These are phyloP conservation scores for Cladosporium sp. DNA, from an alignment of 2,329 filamentous ascomycete species.

Conservation along the genomic window DNA sequence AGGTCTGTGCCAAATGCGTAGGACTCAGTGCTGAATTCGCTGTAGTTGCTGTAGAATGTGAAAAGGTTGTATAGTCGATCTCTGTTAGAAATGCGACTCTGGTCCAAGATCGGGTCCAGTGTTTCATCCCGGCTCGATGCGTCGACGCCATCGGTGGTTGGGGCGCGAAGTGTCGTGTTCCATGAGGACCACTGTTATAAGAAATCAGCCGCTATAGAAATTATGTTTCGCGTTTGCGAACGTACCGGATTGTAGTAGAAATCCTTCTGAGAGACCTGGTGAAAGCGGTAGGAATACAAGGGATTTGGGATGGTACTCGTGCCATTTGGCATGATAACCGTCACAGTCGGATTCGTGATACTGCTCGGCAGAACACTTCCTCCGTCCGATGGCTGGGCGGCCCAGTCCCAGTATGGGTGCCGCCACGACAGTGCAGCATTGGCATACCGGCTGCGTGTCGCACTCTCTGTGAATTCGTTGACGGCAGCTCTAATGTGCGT, in stretches of 20 bases:
- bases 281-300: slow-evolving; percentile 33
- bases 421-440: slow-evolving; percentile 39
- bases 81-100: slow-evolving; percentile 52
- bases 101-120: slow-evolving; percentile 51
- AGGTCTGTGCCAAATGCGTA: slow-evolving; percentile 46
- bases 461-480: slow-evolving; percentile 36
- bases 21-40: slow-evolving; percentile 65
- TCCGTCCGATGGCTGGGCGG: slow-evolving; percentile 32
- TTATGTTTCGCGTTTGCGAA: slow-evolving; percentile 12
- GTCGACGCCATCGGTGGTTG: slow-evolving; percentile 34
- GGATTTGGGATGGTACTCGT: slow-evolving; percentile 31
- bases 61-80: slow-evolving; percentile 63
- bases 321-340: slow-evolving; percentile 31
- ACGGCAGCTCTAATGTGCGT: slow-evolving; percentile 38
- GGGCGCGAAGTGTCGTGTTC: slow-evolving; percentile 59
- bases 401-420: slow-evolving; percentile 48
- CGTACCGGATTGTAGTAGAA: slow-evolving; percentile 59
- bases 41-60: slow-evolving; percentile 63
- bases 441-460: slow-evolving; percentile 36
- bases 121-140: slow-evolving; percentile 58
- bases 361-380: slow-evolving; percentile 36
- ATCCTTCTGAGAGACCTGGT: slow-evolving; percentile 54
- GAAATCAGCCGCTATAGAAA: too few relatives aligned
- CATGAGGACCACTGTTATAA: slow-evolving; percentile 52
- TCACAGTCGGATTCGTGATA: slow-evolving; percentile 37